phyloP scores from a whole-genome alignment of 257 asterid species.

The Lycium ferocissimum region DNA sequence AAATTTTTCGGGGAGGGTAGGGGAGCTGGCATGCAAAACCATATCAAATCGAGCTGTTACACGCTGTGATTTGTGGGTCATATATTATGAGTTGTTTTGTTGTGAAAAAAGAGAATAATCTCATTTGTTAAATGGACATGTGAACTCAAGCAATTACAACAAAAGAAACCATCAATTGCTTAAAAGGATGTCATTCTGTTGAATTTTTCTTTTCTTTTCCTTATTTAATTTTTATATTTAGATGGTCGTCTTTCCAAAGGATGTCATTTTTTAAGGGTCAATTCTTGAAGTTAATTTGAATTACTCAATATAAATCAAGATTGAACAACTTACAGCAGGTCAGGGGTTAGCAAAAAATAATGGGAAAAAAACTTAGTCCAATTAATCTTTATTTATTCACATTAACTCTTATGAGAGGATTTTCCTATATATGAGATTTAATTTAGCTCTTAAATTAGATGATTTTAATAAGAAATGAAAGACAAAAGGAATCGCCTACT shows the following conservation, averaged over 20 bases:
- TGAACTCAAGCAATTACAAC: conserved; percentile 37
- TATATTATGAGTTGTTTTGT: conserved; percentile 40
- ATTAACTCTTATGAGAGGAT: no score
- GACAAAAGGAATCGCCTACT: neutral
- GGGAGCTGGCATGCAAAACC: conserved; percentile 46
- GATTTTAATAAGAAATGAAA: no score
- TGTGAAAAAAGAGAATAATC: conserved; percentile 40
- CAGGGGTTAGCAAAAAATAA: neutral
- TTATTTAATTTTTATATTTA: neutral
- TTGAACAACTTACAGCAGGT: neutral
- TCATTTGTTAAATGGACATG: conserved; percentile 42
- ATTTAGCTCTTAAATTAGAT: no score
- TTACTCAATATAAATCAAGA: neutral
- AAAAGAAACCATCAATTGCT: conserved; percentile 30
- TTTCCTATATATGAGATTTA: no score
- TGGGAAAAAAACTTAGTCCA: neutral
- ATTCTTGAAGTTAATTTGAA: neutral
- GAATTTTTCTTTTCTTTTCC: neutral
- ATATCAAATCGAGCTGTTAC: conserved; percentile 49
- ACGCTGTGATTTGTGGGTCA: conserved; percentile 48
- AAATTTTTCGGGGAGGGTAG: neutral
- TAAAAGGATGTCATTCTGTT: neutral
- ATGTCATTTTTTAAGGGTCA: neutral
- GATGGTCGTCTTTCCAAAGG: neutral
- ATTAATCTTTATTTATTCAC: neutral